A percentile compares a stretch with the other conserved stretches of the same genome.
Conservation (phyloP, 1,284 basidiomycete genomes). For the Cutaneotrichosporon sp. region DNA sequence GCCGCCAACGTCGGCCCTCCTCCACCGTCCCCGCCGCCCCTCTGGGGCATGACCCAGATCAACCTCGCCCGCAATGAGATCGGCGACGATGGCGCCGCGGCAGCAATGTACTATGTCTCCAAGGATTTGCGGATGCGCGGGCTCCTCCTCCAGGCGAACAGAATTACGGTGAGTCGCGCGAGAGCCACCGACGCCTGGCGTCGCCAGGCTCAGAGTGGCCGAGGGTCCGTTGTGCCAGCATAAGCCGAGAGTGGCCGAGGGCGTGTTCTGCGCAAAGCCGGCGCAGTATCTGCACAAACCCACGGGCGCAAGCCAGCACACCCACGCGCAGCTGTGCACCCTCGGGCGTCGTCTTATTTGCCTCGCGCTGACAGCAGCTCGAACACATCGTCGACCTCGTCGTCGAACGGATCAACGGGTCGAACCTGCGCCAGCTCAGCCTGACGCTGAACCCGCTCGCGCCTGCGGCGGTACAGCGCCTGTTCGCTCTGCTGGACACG, state of each 20-base stretch:
- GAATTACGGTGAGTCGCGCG: slow-evolving; percentile 35
- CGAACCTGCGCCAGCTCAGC: slow-evolving; percentile 25
- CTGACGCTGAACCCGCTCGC: slow-evolving; percentile 34
- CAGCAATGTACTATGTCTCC: slow-evolving; percentile 10
- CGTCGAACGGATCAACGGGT: slow-evolving; percentile 27
- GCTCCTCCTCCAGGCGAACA: slow-evolving; percentile 34
- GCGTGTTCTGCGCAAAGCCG: too few relatives aligned
- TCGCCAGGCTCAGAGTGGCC: too few relatives aligned
- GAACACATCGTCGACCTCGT: slow-evolving; percentile 2
- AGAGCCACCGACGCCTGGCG: too few relatives aligned
- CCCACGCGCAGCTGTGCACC: too few relatives aligned
- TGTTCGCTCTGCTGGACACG: slow-evolving; percentile 27
- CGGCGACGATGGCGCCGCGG: slow-evolving; percentile 11
- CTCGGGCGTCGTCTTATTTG: too few relatives aligned
- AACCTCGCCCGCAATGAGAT: slow-evolving; percentile 32
- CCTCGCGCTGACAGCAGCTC: slow-evolving; percentile 3
- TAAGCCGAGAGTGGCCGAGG: too few relatives aligned
- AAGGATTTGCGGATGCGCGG: slow-evolving; percentile 31
- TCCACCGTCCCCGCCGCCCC: not conserved
- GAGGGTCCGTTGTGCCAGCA: too few relatives aligned
- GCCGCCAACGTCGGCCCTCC: not conserved
- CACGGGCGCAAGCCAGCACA: too few relatives aligned
- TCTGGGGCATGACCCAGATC: slow-evolving; percentile 39
- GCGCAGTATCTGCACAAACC: too few relatives aligned
- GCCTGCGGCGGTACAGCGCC: slow-evolving; percentile 13